Base-by-base conservation (phyloP, 768 basidiomycete genomes). In the Trichaptum fuscoviolaceum region DNA sequence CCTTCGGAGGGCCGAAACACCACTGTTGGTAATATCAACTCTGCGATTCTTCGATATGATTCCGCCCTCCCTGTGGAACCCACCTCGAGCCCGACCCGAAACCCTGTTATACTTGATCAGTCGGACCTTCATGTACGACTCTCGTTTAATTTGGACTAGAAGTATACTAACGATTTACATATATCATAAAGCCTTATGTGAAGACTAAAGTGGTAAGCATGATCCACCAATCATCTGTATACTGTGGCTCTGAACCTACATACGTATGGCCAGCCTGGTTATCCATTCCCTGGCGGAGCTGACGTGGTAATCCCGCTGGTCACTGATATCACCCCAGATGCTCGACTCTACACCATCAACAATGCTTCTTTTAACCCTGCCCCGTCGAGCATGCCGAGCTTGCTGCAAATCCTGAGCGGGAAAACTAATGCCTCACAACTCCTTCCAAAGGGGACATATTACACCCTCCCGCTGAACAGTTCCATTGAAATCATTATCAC, bases 41-140 rank as follows among this genome's bases (percentile, higher is more conserved):
- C 72, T n/a, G 81, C 80, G 34, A 80, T 82, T 57, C 69, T 82
- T 9, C 77, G 82, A 24, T 82, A 82, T 66, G 65, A 61, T 23
- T 78, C 77, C n/a, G 80, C 80, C 3, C 70, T 72, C 3, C 35
- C 27, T 7, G 66, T 35, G 15, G 81, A 83, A 23, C 81, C 81
- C 5, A 75, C 70, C 24, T 77, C 80, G 8, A 1, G n/a, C 10
- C 59, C 59, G 24, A 2, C 23, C 2, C 24, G 17, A 61, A 61
- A 25, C 70, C 63, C 63, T 18, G 68, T 61, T 24, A 20, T 75
- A 0, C 76, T 85, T 52, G 27, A 71, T 1, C 83, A 85, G 66
- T 71, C 72, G 12, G 69, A 73, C 35, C 76, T 86, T 12, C 25
- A 25, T 34, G 59, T 61, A 24, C 24, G 59, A 7, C 3, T 17